Evolutionary conservation across 139 green algal genomes (phyloP), one percentile per base, ranked within the genome.

Genomic region (Penium margaritaceum): DNA sequence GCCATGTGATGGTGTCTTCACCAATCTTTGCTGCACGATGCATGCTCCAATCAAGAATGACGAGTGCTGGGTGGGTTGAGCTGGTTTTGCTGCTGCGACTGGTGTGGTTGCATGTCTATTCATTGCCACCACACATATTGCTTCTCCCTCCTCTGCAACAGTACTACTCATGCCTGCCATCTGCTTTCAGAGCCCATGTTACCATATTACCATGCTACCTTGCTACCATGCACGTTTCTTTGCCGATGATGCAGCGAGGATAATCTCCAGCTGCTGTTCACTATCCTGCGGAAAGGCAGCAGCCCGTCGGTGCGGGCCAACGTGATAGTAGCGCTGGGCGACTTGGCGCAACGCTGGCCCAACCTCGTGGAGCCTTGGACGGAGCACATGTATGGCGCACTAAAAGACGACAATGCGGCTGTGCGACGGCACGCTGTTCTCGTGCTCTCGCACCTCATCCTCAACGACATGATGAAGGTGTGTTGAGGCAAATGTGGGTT

Each of bases 301-400:
- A 80, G 88, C 47, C 19, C 76, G 3, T 27, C 34, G 7, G 64
- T 94, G 64, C 80, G 91, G 19, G 86, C 79, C 78, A 94, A 89
- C 84, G 75, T 93, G 69, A 82, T 95, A 38, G 85, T 97, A 37
- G 87, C 91, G 0, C 58, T 96, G 34, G 91, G 89, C 5, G 93
- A 97, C 84, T 85, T 98, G 67, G 86, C 88, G 0, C 85, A 92
- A 57, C 85, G 93, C 58, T 96, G 89, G 75, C 92, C 92, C 58
- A 98, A 98, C 78, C 58, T 88, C 57, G 67, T 97, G 53, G 91
- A 97, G 83, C 92, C 92, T 3, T 98, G 88, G 88, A 97, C 93
- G 0, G 69, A 77, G 34, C 77, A 88, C 75, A 87, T 96, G 47
- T 97, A 96, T 76, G 43, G 53, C 1, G 81, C 84, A 0, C 88